phyloP scores from a whole-genome alignment of 2,329 filamentous ascomycete species.

The Lasiodiplodia theobromae region DNA sequence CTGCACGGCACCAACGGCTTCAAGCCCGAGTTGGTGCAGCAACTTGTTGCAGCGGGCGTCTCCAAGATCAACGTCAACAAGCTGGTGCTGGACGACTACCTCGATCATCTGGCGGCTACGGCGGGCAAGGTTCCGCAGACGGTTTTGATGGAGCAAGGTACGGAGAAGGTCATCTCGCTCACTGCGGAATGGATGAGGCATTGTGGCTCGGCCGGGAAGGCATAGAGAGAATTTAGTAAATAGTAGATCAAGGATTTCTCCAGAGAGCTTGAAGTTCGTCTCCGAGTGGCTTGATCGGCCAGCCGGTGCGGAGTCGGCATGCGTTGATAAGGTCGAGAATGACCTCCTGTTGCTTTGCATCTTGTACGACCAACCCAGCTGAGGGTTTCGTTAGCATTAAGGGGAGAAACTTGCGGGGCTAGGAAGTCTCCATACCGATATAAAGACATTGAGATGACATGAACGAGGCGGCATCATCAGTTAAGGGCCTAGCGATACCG shows the following conservation, averaged over 20 bases:
- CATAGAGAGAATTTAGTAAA: constrained; percentile 33
- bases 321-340: constrained; percentile 11
- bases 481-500: constrained; percentile 11
- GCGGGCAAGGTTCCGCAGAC: constrained; percentile 47
- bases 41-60: constrained; percentile 61
- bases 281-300: constrained; percentile 14
- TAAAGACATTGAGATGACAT: constrained; percentile 31
- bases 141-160: constrained; percentile 55
- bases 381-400: background rate
- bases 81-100: constrained; percentile 56
- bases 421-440: constrained; percentile 2
- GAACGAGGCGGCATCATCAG: constrained; percentile 27
- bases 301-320: constrained; percentile 19
- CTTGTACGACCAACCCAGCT: constrained; percentile 13
- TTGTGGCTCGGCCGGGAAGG: constrained; percentile 55
- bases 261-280: constrained; percentile 20
- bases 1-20: constrained; percentile 67
- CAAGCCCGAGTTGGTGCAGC: constrained; percentile 56
- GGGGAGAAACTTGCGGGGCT: too few species aligned
- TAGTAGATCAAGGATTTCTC: background rate
- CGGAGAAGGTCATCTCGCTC: constrained; percentile 49
- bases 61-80: constrained; percentile 67
- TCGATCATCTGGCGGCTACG: constrained; percentile 51
- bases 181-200: constrained; percentile 58
- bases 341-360: constrained; percentile 7